These are phyloP conservation scores for Kodamaea leandrae DNA, from an alignment of 805 yeast species.

Conservation along the genomic window DNA sequence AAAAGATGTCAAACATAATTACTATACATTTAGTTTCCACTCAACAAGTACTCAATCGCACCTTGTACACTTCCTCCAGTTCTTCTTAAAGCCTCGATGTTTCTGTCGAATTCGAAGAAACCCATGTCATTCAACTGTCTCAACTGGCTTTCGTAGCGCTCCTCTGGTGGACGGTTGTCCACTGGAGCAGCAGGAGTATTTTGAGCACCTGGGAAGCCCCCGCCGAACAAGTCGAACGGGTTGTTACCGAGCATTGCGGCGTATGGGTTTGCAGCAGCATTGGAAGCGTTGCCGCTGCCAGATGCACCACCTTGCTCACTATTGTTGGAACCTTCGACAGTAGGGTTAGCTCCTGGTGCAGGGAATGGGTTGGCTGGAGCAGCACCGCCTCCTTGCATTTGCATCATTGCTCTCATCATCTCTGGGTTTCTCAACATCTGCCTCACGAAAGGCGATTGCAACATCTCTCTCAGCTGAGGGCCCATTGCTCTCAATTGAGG, in stretches of 20 bases:
- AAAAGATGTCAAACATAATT: conserved; percentile 2
- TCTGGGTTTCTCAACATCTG: conserved; percentile 74
- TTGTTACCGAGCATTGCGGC: conserved; percentile 42
- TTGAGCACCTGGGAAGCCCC: conserved; percentile 23
- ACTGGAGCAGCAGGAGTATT: conserved; percentile 29
- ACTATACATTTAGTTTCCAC: conserved; percentile 6
- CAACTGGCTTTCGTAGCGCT: conserved; percentile 41
- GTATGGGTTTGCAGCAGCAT: conserved; percentile 36
- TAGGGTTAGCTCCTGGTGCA: conserved; percentile 41
- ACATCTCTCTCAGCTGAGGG: conserved; percentile 81
- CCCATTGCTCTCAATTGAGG: conserved; percentile 87
- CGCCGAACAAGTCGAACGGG: conserved; percentile 54
- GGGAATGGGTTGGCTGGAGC: conserved; percentile 26
- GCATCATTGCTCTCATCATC: conserved; percentile 78
- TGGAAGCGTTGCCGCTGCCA: conserved; percentile 13
- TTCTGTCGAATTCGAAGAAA: conserved; percentile 89
- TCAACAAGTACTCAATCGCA: conserved; percentile 80
- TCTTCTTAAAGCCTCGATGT: conserved; percentile 87
- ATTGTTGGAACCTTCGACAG: conserved; percentile 18
- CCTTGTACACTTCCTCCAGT: conserved; percentile 98
- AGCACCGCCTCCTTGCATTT: conserved; percentile 52
- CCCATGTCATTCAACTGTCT: conserved; percentile 50
- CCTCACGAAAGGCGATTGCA: conserved; percentile 81
- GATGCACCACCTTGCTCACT: conserved; percentile 1
- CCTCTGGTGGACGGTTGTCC: conserved; percentile 47